Evolutionary conservation across 257 asterid genomes (phyloP), one percentile per base, ranked within the genome.

Genomic region (Osmanthus fragrans): DNA sequence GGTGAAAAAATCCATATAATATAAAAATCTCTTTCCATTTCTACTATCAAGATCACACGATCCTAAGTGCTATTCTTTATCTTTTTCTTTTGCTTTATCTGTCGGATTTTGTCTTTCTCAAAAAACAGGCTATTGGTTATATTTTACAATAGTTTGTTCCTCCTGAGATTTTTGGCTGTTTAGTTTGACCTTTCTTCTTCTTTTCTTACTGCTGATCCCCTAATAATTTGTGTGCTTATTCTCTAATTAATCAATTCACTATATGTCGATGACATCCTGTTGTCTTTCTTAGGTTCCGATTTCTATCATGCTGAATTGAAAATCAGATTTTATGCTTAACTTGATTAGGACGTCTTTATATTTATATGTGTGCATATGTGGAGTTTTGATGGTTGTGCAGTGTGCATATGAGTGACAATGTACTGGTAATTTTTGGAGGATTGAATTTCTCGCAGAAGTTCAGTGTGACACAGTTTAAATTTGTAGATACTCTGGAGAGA

Each of bases 401-500:
- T 7, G 65, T 63, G 9, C 32, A 63, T 2, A 18, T 63, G 5
- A 4, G 36, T 63, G 33, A 27, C 33, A 63, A 63, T 23, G 16
- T 23, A 25, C 32, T 11, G 5, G n/a, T 58, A 63, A 63, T 27
- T 10, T 63, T 63, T 63, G 69, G 32, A 63, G 33, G 18, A 63
- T 68, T 69, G 69, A 64, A 49, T 32, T 67, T 25, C 23, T 71
- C 37, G 36, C 69, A 23, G 32, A 63, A 63, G 15, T 63, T 23
- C 34, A 10, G 69, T 4, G 6, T 63, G 69, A 63, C 68, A 58
- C 70, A 54, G 70, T 81, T 80, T 30, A 42, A 76, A 75, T 33
- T 34, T 84, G 63, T 75, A 88, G 92, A 71, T 89, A 60, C 88
- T 95, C 82, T 91, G 98, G 99, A 82, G 89, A 70, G 87, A 85